Base-by-base conservation (phyloP, 495 filamentous ascomycete species). In the Paragyromitra xinjiangensis region DNA sequence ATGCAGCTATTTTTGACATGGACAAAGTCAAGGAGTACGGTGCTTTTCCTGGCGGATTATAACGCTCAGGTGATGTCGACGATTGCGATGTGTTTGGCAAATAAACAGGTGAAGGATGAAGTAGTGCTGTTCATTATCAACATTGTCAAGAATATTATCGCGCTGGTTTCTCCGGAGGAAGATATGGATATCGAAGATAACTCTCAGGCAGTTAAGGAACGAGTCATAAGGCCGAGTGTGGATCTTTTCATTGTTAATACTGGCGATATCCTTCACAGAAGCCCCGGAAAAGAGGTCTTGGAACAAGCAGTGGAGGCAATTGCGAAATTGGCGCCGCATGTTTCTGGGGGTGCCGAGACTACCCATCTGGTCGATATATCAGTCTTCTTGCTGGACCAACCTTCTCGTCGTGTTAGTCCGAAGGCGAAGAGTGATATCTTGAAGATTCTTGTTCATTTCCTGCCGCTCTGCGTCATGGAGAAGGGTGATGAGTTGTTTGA, bases 81-180 rank as follows among this genome's bases (percentile, higher is more conserved):
- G 77, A 83, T 97, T 53, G 87, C 92, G 50, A 90, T 93, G 72
- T 92, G 90, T 79, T 83, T 98, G 14, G 87, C 85, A 1, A 86
- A 92, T 5, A 88, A 89, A 53, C 95, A 92, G 48, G 89, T 91
- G 6, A 96, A 94, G 81, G 94, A 97, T 75, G 91, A 94, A 69
- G 95, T 98, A 74, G 95, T 94, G 77, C 81, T 92, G 0, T 97
- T 92, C 81, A 88, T 94, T 0, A 84, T 99, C 24, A 87, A 92
- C 14, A 90, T 97, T 55, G 79, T 98, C 45, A 86, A 87, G 70
- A 88, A 86, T 42, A 86, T 97, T 63, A 85, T 93, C 59, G 82
- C 84, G 7, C 83, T 91, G 44, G 86, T 89, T 4, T 85, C 81
- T 19, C 69, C 84, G 79, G 82, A 85, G 84, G 85, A 80, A 84